Percentiles rank a stretch among this genome's conserved stretches.
These are phyloP conservation scores for Barnettozyma botsteinii DNA, from an alignment of 805 yeast genomes.

Conservation along the genomic window DNA sequence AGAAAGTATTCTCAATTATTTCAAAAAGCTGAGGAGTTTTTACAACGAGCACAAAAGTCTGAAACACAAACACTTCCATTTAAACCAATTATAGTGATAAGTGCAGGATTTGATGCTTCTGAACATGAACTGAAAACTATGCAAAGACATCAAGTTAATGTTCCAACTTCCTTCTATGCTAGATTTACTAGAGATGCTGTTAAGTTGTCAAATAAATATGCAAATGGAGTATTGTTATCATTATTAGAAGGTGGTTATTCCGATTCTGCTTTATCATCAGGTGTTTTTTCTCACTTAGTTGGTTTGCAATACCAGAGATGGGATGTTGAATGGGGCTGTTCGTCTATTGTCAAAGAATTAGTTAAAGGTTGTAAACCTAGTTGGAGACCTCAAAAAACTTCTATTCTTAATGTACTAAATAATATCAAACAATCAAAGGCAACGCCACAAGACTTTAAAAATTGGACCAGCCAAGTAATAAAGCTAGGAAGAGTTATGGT, in stretches of 20 bases:
- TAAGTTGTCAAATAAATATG: constrained; percentile 56
- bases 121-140: constrained; percentile 77
- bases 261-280: constrained; percentile 73
- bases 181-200: constrained; percentile 68
- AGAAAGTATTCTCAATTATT: constrained; percentile 56
- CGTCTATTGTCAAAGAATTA: constrained; percentile 57
- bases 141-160: constrained; percentile 80
- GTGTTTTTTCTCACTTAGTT: constrained; percentile 70
- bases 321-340: constrained; percentile 61
- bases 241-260: constrained; percentile 84
- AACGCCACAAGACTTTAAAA: constrained; percentile 38
- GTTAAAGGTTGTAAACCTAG: constrained; percentile 60
- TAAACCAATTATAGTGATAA: constrained; percentile 58
- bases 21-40: constrained; percentile 60
- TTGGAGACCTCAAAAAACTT: constrained; percentile 55
- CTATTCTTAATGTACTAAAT: background rate
- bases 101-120: constrained; percentile 87
- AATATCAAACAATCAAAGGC: background rate
- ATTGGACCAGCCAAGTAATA: constrained; percentile 62
- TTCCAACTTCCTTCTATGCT: constrained; percentile 75
- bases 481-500: constrained; percentile 57
- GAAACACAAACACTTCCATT: constrained; percentile 31
- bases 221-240: constrained; percentile 58
- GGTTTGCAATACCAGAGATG: constrained; percentile 58
- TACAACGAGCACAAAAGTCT: constrained; percentile 38